Base-by-base conservation (phyloP, 2,329 filamentous ascomycete genomes). In the Phoma sp. region DNA sequence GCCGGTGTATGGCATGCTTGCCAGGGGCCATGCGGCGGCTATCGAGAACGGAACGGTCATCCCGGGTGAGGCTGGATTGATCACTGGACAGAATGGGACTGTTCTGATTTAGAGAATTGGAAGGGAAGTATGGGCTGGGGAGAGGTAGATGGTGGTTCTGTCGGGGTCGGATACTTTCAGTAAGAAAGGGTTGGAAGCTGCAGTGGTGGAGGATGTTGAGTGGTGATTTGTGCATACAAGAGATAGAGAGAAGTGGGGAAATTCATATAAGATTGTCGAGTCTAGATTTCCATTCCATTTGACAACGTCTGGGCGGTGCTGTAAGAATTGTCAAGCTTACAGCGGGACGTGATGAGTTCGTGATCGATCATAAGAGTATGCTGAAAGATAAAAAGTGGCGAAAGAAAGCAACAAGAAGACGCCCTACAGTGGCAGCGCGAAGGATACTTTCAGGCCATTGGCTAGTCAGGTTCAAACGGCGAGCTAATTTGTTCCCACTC, bases 1-100 rank as follows among this genome's bases (percentile, higher is more conserved):
- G 68, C 87, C 88, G 2, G 84, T 81, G 25, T 90, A 89, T 70
- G 87, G 85, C 1, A 81, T 83, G 69, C 69, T 90, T 47, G 87
- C 88, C 21, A 76, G 87, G 49, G 82, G 78, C 6, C 87, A 90
- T 69, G 82, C 78, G 4, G 84, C 82, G 10, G 85, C 88, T 4
- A 76, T 88, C 36, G 65, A 78, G 50, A 86, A 87, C 43, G 88
- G 87, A 0, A 85, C 82, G 0, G 61, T 89, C 9, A 61, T 81
- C 15, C 78, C 83, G 1, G 85, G 87, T 0, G 82, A 90, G 76
- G 77, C 57, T 60, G 69, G 47, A 5, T 58, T 73, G 29, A 65
- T 71, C 24, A 60, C 58, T 2, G 55, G 59, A 1, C 35, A 45
- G 4, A 68, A 68, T 35, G 65, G 65, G 1, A 62, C 63, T 12